Conservation (phyloP, 176 grass and related monocot species). For the Oryza glumipatula region DNA sequence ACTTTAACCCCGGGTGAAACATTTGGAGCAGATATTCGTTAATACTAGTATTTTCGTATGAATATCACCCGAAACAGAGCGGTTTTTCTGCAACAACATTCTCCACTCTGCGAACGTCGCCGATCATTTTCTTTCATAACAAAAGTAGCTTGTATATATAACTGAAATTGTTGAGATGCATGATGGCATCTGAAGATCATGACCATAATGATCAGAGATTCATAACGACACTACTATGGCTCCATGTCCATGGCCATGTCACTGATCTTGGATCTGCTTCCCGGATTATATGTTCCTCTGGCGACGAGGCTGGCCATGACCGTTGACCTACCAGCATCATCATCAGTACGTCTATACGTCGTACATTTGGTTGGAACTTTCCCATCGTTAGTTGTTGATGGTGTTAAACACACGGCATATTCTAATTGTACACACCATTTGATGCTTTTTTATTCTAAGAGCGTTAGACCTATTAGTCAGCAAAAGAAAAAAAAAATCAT, state of each 20-base stretch:
- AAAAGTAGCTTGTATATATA: neutral
- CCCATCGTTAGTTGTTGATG: neutral
- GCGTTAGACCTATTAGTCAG: neutral
- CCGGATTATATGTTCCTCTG: neutral
- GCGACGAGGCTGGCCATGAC: neutral
- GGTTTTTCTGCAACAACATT: no score
- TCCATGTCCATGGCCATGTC: neutral
- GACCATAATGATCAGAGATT: neutral
- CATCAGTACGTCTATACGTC: no score
- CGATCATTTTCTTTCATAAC: no score
- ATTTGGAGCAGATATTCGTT: no score
- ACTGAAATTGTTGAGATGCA: neutral
- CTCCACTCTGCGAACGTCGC: no score
- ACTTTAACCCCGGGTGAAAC: no score
- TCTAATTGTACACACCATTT: neutral
- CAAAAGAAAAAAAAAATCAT: neutral
- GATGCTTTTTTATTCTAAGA: neutral
- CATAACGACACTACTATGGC: neutral
- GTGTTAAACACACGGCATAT: neutral
- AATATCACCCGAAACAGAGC: no score
- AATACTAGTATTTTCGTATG: no score
- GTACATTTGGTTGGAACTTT: neutral
- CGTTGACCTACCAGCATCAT: neutral
- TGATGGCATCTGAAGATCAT: slow-evolving; percentile 5
- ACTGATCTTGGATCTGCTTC: neutral